Evolutionary conservation across 306 rosid genomes (phyloP).

Genomic region (Carpinus viminea): DNA sequence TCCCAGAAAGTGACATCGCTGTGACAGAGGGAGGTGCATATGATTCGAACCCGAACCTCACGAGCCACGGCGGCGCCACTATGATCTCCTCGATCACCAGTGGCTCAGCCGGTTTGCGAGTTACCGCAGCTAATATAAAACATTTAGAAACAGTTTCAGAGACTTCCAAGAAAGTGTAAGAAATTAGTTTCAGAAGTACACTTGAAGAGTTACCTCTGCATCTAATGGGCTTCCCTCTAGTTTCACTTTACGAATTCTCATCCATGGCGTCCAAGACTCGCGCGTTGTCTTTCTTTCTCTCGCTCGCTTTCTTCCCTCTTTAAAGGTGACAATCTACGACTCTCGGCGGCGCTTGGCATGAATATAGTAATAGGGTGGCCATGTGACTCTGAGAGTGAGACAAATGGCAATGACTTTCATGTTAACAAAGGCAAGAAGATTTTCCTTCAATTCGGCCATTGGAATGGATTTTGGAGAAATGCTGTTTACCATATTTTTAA

Average conservation of each 20-base stretch:
- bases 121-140: slow-evolving; percentile 57
- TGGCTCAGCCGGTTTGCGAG: slow-evolving; percentile 64
- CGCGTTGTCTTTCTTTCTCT: neutral
- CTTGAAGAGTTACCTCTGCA: slow-evolving; percentile 52
- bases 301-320: too few species aligned
- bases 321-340: too few species aligned
- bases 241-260: slow-evolving; percentile 22
- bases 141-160: neutral
- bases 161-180: neutral
- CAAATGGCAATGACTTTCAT: too few species aligned
- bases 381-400: too few species aligned
- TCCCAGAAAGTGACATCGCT: slow-evolving; percentile 81
- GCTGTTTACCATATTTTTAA: too few species aligned
- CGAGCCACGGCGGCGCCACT: slow-evolving; percentile 79
- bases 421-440: too few species aligned
- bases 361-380: too few species aligned
- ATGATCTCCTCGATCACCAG: slow-evolving; percentile 64
- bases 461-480: too few species aligned
- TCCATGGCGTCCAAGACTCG: slow-evolving; percentile 42
- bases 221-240: slow-evolving; percentile 54
- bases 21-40: slow-evolving; percentile 75
- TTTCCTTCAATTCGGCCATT: too few species aligned
- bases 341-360: too few species aligned
- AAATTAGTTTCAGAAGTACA: too few species aligned
- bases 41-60: slow-evolving; percentile 67